Percentiles rank a stretch among this genome's conserved stretches.
These are phyloP conservation scores for Fusarium falciforme DNA, from an alignment of 2,329 filamentous ascomycete genomes.

Conservation along the genomic window DNA sequence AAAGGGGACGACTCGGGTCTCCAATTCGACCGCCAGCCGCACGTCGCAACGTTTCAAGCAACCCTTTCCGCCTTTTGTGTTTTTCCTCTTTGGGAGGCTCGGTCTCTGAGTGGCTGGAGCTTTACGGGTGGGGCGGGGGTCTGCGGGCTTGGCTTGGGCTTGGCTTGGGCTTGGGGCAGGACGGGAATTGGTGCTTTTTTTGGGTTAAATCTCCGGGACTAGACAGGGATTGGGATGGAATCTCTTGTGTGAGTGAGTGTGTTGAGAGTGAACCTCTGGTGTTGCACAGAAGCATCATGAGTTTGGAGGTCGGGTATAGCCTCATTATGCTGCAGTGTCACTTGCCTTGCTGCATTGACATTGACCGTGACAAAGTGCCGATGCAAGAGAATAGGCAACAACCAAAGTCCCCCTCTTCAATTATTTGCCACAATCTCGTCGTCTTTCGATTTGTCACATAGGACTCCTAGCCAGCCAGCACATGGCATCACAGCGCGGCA, in stretches of 20 bases:
- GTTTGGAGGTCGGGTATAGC: background rate
- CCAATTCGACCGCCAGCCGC: slow-evolving; percentile 31
- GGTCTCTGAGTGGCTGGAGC: slow-evolving; percentile 1
- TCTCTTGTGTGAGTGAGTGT: background rate
- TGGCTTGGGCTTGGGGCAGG: background rate
- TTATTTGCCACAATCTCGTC: background rate
- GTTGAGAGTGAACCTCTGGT: background rate
- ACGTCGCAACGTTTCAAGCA: slow-evolving; percentile 33
- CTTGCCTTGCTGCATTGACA: background rate
- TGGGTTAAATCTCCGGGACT: slow-evolving; percentile 2
- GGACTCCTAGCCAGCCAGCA: background rate
- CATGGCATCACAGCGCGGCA: background rate
- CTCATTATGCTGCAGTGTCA: background rate
- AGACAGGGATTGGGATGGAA: background rate
- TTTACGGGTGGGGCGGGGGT: background rate
- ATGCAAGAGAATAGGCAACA: background rate
- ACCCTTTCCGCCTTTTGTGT: background rate
- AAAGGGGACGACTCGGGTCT: slow-evolving; percentile 6
- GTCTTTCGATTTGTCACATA: background rate
- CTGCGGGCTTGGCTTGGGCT: background rate
- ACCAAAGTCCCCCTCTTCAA: background rate
- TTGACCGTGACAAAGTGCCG: background rate
- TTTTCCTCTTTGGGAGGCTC: background rate
- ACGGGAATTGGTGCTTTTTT: slow-evolving; percentile 3
- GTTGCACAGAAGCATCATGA: background rate